Base-by-base conservation (phyloP, 192 early-diverging fungal genomes). In the Dissophora ornata region DNA sequence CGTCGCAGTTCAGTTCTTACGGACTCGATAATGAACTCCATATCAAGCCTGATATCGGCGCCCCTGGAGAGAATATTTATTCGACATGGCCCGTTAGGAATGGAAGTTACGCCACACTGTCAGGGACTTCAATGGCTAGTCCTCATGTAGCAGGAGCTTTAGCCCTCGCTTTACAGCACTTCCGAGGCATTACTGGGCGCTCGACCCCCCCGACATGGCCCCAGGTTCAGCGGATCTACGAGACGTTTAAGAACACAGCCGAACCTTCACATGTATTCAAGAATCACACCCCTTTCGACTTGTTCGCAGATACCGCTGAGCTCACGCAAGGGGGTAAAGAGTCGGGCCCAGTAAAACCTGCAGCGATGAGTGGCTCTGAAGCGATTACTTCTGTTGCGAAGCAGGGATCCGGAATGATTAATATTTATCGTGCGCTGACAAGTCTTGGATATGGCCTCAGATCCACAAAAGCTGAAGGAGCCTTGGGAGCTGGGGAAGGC, bases 1-100 rank as follows among this genome's bases (percentile, higher is more conserved):
- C 90, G 16, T 94, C 93, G 10, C 44, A 52, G 57, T 94, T 91
- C 57, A 89, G 88, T 19, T 90, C 90, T 18, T 86, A 84, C 57
- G 95, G 95, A 26, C 85, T 70, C 11, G 68, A 62, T 42, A 62
- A 70, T 25, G 52, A 70, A 21, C 59, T 62, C 19, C 57, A 62
- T 30, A 70, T 62, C 55, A 73, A 65, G 15, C 61, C 70, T 38
- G 69, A 71, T 41, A 61, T 71, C 18, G 69, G 69, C 7, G 69
- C 69, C 0, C 69, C 69, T 6, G 69, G 69, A 5, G 69, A 71
- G 29, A 71, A 71, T 24, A 71, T 71, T 12, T 63, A 56, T 28
- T 71, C 69, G 9, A 71, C 69, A 21, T 71, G 69, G 69, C 54
- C 38, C 45, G 2, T 30, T 3, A 48, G 33, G 6, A 71, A 71